Evolutionary conservation across 1,284 basidiomycete genomes (phyloP).

Genomic region (Exsudoporus floridanus): DNA sequence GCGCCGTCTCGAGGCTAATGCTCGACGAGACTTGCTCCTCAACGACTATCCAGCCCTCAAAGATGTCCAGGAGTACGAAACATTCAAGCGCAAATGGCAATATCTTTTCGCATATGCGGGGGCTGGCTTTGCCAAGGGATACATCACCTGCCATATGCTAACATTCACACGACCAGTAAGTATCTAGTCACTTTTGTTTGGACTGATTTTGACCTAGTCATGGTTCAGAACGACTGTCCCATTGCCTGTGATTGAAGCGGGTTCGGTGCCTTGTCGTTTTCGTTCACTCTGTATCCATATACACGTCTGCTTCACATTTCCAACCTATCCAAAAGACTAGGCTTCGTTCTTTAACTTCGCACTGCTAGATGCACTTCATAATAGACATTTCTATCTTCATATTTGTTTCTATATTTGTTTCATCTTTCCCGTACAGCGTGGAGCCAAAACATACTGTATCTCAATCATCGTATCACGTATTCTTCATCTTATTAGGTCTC

Average conservation of each 20-base stretch:
- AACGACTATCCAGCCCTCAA: slow-evolving; percentile 57
- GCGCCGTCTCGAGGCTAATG: slow-evolving; percentile 64
- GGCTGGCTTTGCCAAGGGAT: slow-evolving; percentile 71
- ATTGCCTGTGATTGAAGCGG: slow-evolving; percentile 30
- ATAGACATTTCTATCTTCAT: slow-evolving; percentile 18
- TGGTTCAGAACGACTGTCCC: slow-evolving; percentile 31
- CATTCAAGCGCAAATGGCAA: slow-evolving; percentile 75
- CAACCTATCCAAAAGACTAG: slow-evolving; percentile 8
- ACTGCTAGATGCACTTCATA: slow-evolving; percentile 23
- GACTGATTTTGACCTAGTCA: slow-evolving; percentile 3
- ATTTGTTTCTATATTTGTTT: slow-evolving; percentile 15
- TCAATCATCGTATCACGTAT: slow-evolving; percentile 13
- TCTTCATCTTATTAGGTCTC: slow-evolving; percentile 22
- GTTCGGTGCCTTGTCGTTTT: slow-evolving; percentile 2
- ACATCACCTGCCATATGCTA: slow-evolving; percentile 77
- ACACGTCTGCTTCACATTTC: slow-evolving; percentile 4
- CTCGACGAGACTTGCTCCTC: slow-evolving; percentile 54
- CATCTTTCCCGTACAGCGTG: slow-evolving; percentile 14
- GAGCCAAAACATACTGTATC: slow-evolving; percentile 29
- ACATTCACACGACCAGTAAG: slow-evolving; percentile 60
- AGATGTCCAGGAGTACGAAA: slow-evolving; percentile 53
- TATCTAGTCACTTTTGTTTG: slow-evolving; percentile 2
- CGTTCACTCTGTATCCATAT: slow-evolving; percentile 29
- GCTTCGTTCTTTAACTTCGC: slow-evolving; percentile 21
- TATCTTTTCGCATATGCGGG: slow-evolving; percentile 77